A percentile compares a stretch with the other conserved stretches of the same genome.
phyloP scores from a whole-genome alignment of 768 basidiomycete genomes.

The Boletus bicolor region DNA sequence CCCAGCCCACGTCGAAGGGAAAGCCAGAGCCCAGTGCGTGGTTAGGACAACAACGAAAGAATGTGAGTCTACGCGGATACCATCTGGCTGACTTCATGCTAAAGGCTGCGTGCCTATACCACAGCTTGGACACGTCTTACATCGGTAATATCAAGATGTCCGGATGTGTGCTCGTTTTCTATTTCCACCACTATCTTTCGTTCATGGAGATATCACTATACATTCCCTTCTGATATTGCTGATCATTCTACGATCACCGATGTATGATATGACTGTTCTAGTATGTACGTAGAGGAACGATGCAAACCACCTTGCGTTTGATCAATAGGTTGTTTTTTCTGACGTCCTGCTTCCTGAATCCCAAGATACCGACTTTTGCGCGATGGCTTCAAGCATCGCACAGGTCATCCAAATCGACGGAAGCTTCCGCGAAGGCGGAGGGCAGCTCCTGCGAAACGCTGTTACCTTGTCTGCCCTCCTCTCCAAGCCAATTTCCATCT shows the following conservation, averaged over 20 bases:
- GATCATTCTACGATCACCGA: background rate
- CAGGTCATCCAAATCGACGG: conserved; percentile 39
- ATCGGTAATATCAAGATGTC: conserved; percentile 13
- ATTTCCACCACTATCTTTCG: background rate
- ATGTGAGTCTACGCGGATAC: conserved; percentile 21
- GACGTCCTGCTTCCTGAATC: background rate
- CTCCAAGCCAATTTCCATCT: conserved; percentile 54
- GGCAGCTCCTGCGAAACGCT: conserved; percentile 70
- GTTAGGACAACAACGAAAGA: conserved; percentile 65
- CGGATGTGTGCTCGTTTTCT: background rate
- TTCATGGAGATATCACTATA: conserved; percentile 14
- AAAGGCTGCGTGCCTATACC: background rate
- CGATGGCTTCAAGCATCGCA: conserved; percentile 11
- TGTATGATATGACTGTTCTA: conserved; percentile 8
- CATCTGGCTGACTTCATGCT: background rate
- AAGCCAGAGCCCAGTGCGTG: conserved; percentile 60
- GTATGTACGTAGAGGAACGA: background rate
- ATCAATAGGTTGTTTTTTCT: background rate
- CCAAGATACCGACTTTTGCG: background rate
- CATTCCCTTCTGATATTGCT: conserved; percentile 9
- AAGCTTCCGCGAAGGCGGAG: conserved; percentile 53
- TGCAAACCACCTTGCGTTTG: background rate
- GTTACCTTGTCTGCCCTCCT: conserved; percentile 65
- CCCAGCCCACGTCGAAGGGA: conserved; percentile 41
- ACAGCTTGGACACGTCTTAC: conserved; percentile 31